Evolutionary conservation across 805 yeast species (phyloP), one percentile per base, ranked within the genome.

Genomic region (Lipomyces sp.): DNA sequence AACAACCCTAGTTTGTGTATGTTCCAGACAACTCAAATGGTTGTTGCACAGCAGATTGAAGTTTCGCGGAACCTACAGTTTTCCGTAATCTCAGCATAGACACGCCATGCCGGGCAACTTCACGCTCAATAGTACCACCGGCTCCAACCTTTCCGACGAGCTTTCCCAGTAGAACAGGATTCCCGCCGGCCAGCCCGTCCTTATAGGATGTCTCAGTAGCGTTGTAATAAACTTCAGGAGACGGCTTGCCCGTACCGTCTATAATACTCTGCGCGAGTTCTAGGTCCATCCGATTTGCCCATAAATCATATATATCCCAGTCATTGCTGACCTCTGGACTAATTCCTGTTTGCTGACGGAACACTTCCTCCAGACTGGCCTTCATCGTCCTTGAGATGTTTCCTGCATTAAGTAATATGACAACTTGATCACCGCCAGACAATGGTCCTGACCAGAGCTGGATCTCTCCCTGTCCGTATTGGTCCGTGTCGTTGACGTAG

Each of bases 371-470:
- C 2, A 39, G 45, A 0, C n/a, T 39, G 6, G 45, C 45, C 5
- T 39, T 39, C 45, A 39, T 39, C n/a, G 15, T 13, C n/a, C 45
- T 11, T 4, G 45, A 6, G 45, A 15, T 39, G 45, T 39, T 39
- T 8, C 45, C 45, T 5, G 45, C 53, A 18, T 50, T 50, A 5
- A 50, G 32, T 4, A 50, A 15, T 18, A 50, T 24, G 10, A 50
- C 53, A 10, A 50, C 29, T 24, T 24, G 30, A 24, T 30, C 32
- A 15, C 53, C 32, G 3, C 53, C 53, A 2, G 53, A 50, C 53
- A 50, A 30, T 4, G 53, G 33, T 4, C 53, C 53, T 1, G 53
- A 50, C 53, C 53, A 50, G 32, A 50, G 8, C 53, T 50, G 53
- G 53, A 50, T 24, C 32, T 50, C 45, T 10, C 45, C 45, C n/a